These are phyloP conservation scores for Eimeria zaria DNA, from an alignment of 169 alveolate genomes.

Conservation along the genomic window DNA sequence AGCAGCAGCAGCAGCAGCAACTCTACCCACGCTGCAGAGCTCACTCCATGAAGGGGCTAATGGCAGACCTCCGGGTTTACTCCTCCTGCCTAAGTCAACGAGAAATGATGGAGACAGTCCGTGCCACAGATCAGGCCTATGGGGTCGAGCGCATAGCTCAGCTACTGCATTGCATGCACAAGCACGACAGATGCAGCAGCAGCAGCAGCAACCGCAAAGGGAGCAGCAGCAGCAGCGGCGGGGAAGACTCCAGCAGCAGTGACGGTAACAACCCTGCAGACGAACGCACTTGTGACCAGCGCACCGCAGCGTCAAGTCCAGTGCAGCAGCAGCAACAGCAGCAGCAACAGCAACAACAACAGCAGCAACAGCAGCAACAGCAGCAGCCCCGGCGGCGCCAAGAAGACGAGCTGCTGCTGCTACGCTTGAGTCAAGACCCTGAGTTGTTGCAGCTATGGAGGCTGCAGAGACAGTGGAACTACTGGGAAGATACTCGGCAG, in stretches of 20 bases:
- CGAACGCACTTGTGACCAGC: background rate
- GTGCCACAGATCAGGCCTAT: slow-evolving; percentile 4
- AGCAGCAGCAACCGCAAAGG: slow-evolving; percentile 8
- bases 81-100: slow-evolving; percentile 15
- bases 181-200: background rate
- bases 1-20: slow-evolving; percentile 68
- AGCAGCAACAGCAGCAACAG: slow-evolving; percentile 16
- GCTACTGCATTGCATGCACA: slow-evolving; percentile 61
- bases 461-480: slow-evolving; percentile 27
- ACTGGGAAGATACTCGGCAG: slow-evolving; percentile 53
- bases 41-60: slow-evolving; percentile 44
- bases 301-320: background rate
- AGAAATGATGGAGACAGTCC: background rate
- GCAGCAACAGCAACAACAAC: background rate
- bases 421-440: slow-evolving; percentile 9
- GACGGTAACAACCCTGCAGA: background rate
- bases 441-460: slow-evolving; percentile 75
- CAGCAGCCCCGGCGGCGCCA: slow-evolving; percentile 13
- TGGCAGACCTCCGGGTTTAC: slow-evolving; percentile 38
- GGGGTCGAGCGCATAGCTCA: slow-evolving; percentile 53
- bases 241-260: background rate
- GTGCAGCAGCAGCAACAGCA: background rate
- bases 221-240: slow-evolving; percentile 24
- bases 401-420: slow-evolving; percentile 34
- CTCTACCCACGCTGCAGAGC: slow-evolving; percentile 57